These are phyloP conservation scores for Passiflora organensis DNA, from an alignment of 345 rosid genomes.

Conservation along the genomic window DNA sequence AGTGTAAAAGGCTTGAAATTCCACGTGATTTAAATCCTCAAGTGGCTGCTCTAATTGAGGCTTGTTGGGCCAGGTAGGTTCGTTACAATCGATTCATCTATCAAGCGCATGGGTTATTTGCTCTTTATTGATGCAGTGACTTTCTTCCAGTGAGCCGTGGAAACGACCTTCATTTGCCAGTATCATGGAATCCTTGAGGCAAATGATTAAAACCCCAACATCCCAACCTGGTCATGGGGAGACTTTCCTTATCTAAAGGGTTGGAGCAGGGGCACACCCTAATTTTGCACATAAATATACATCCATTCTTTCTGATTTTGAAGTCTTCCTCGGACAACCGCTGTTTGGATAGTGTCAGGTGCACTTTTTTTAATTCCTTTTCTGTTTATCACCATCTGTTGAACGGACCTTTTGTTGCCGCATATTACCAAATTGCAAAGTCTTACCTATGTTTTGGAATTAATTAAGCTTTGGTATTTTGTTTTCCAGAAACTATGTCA, in stretches of 20 bases:
- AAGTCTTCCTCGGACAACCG: conserved; percentile 32
- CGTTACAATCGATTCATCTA: conserved; percentile 4
- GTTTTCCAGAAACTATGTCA: too few species aligned
- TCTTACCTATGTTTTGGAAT: not conserved
- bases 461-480: too few species aligned
- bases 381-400: too few species aligned
- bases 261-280: conserved; percentile 10
- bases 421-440: not conserved
- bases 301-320: conserved; percentile 45
- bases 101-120: not conserved
- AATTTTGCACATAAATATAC: conserved; percentile 56
- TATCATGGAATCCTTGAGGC: conserved; percentile 77
- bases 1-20: conserved; percentile 84
- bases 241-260: conserved; percentile 38
- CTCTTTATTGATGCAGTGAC: conserved; percentile 1
- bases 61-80: conserved; percentile 88
- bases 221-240: conserved; percentile 54
- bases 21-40: conserved; percentile 76
- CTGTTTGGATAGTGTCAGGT: conserved; percentile 46
- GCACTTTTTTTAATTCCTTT: conserved; percentile 10
- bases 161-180: conserved; percentile 88
- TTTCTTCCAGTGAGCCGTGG: conserved; percentile 77
- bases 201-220: conserved; percentile 58
- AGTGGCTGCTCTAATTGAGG: conserved; percentile 76
- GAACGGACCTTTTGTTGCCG: not conserved